Base-by-base conservation (phyloP, 2,329 filamentous ascomycete genomes). In the Claviceps sp. region DNA sequence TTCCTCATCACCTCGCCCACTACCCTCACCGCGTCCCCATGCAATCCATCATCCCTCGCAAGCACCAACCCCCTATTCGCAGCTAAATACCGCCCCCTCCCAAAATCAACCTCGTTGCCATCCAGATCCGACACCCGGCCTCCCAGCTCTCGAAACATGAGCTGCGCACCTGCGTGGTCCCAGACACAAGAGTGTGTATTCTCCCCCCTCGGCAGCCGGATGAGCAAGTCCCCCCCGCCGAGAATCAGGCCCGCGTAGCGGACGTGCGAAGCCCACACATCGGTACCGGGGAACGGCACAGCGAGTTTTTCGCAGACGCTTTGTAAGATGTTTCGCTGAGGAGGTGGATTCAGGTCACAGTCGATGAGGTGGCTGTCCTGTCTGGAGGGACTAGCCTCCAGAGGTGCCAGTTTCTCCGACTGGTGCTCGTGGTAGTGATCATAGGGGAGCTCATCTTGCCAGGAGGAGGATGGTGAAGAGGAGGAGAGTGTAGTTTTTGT, bases 131-230 rank as follows among this genome's bases (percentile, higher is more conserved):
- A 78, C 46, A 80, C 67, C 52, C 64, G 67, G 19, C 77, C 77
- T 1, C 77, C 77, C 1, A 73, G 65, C 62, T 81, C 77, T 52
- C 75, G 72, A 52, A 78, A 74, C 34, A 80, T 65, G 52, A 81
- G 64, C 70, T 80, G 78, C 1, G 76, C 76, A 5, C 77, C 77
- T 0, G 77, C 77, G 55, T 81, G 77, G 55, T 81, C 77, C 77
- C 77, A 71, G 40, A 69, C 59, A 49, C 61, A 66, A 52, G 65
- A 64, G 39, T 54, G 56, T 17, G 57, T 53, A 6, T 48, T 50
- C 16, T 43, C 43, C 1, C 51, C 52, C 16, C 57, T 50, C 11
- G 63, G 66, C 13, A 68, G 56, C 5, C 68, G 61, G 24, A 70
- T 52, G 48, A 66, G 62, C 30, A 67, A 53, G 54, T 69, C 63